Evolutionary conservation across 768 basidiomycete species (phyloP), one percentile per base, ranked within the genome.

Genomic region (Russula brevipes): DNA sequence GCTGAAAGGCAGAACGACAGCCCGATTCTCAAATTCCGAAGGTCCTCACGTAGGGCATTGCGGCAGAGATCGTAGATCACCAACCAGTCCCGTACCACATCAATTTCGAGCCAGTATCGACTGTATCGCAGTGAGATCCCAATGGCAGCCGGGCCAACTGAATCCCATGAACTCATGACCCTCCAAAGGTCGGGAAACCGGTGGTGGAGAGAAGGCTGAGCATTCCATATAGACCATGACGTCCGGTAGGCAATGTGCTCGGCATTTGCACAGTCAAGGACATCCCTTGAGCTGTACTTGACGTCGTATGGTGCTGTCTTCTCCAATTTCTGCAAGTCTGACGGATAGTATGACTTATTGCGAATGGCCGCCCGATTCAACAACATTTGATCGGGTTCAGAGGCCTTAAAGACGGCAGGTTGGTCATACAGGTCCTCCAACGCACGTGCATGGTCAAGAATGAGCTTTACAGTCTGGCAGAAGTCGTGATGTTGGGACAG

Each of bases 401-500:
- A 8, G 3, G 8, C 19, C 2, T 46, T 7, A 19, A 63, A 59
- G 4, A 4, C 5, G 11, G 8, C 9, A 4, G 50, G 44, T 24
- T n/a, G 36, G 30, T 42, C n/a, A 11, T 63, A 63, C 2, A 63
- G 36, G 42, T n/a, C 38, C 54, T 63, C 50, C 9, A 63, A 7
- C 5, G 36, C 44, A 9, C 24, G 35, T 9, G 61, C 61, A 8
- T 63, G 61, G 14, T 46, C 57, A 3, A 64, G 45, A 14, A 60
- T 60, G 42, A 12, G 4, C 16, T 24, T 17, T 1, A 35, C 57
- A 35, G 16, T 24, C 2, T 5, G 12, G 46, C 17, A 49, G 12
- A 64, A 64, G 39, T 41, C 33, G 17, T 64, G 58, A 8, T 60
- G 57, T 10, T 64, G 63, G 1, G 59, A 52, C 16, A 64, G 47